Evolutionary conservation across 73 alveolate genomes (phyloP), one percentile per base, ranked within the genome.

Genomic region (Halteria grandinella): DNA sequence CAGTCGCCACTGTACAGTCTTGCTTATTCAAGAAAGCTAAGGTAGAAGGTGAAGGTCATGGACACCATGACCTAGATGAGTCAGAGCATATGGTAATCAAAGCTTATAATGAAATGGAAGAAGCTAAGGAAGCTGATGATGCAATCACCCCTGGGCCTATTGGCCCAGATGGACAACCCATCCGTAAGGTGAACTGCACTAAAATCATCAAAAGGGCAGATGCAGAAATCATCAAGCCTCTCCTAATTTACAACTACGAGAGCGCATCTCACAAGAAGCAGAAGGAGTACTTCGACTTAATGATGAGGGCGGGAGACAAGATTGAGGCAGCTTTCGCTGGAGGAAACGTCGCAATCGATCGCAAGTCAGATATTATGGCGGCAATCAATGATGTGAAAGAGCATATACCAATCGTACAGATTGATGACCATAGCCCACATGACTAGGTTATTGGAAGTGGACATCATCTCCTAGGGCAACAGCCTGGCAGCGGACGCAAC

Each of bases 241-340:
- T 75, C 54, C 34, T 75, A 37, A 73, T 55, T 25, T 73, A 77
- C 52, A 77, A 77, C 20, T 44, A 60, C 50, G 77, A 60, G 43
- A 47, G 74, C 50, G 37, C 37, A 7, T 1, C 25, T 31, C 79
- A 58, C 43, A 58, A 77, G 31, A 43, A 23, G 73, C 40, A 50
- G 21, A 62, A 77, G 79, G 55, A 63, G 34, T 32, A 62, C 32
- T 25, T 32, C 17, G 66, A 73, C 11, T 49, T 48, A 11, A 14
- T 45, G 3, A 63, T 77, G 60, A 59, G 11, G 47, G n/a, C 5
- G 11, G 47, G 47, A 36, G 11, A 36, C 47, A 11, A 36, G 11
- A 36, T 36, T 11, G 47, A 36, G 47, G 5, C 11, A 5, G 47
- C 5, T 5, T 36, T 36, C 47, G 11, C 47, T 7, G n/a, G 11